phyloP scores from a whole-genome alignment of 2,329 filamentous ascomycete species.

The Apiospora aurea region DNA sequence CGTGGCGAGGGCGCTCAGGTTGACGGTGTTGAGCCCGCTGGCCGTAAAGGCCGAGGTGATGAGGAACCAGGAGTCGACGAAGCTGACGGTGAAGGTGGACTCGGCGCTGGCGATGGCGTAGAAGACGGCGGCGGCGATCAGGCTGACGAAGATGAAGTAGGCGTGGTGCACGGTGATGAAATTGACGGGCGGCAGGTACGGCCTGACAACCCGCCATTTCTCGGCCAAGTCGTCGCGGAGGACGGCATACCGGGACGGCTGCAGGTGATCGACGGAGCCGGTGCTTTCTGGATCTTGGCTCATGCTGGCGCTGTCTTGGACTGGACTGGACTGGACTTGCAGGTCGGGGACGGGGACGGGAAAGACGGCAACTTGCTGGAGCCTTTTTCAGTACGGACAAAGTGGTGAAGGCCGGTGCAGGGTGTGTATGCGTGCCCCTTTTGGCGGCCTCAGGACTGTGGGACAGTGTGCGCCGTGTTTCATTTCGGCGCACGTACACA shows the following conservation, averaged over 20 bases:
- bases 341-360: not conserved
- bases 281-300: not conserved
- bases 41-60: conserved; percentile 71
- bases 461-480: not conserved
- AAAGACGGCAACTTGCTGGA: not conserved
- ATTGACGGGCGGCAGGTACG: conserved; percentile 55
- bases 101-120: conserved; percentile 57
- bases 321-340: not conserved
- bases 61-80: conserved; percentile 70
- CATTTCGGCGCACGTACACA: conserved; percentile 14
- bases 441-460: conserved; percentile 7
- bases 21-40: conserved; percentile 67
- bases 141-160: conserved; percentile 65
- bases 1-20: conserved; percentile 67
- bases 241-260: not conserved
- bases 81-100: conserved; percentile 59
- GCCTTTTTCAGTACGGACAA: not conserved
- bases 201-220: conserved; percentile 29
- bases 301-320: conserved; percentile 9
- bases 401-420: not conserved
- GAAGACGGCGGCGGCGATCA: conserved; percentile 66
- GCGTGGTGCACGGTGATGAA: conserved; percentile 71
- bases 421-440: not conserved
- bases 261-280: not conserved
- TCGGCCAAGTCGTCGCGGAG: not conserved